These are phyloP conservation scores for Ailanthus altissimus DNA, from an alignment of 345 rosid genomes.

Conservation along the genomic window DNA sequence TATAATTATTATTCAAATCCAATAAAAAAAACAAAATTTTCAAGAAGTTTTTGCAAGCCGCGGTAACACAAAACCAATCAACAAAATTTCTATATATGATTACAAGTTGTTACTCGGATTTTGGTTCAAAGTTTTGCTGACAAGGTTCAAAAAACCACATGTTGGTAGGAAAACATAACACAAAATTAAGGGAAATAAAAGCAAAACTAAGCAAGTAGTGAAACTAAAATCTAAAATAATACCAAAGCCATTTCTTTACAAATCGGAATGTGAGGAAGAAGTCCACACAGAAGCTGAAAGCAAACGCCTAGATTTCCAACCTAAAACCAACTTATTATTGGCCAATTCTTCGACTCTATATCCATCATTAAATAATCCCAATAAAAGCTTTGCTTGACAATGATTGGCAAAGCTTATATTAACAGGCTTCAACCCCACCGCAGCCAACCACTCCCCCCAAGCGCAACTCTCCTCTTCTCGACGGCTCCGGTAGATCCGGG, in stretches of 20 bases:
- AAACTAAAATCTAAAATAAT: neutral
- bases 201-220: neutral
- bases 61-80: neutral
- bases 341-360: conserved; percentile 68
- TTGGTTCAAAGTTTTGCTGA: neutral
- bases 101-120: neutral
- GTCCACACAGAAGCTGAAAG: conserved; percentile 84
- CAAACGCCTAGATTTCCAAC: conserved; percentile 82
- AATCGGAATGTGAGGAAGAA: conserved; percentile 38
- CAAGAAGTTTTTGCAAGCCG: neutral
- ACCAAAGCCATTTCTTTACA: conserved; percentile 10
- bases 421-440: conserved; percentile 45
- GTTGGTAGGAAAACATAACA: neutral
- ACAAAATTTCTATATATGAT: neutral
- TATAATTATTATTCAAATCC: neutral
- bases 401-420: conserved; percentile 74
- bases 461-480: conserved; percentile 36
- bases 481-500: conserved; percentile 40
- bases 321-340: conserved; percentile 60
- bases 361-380: conserved; percentile 79
- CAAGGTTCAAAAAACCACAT: neutral
- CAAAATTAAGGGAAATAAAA: neutral
- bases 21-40: neutral
- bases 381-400: conserved; percentile 78
- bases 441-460: conserved; percentile 57